Evolutionary conservation across 257 asterid species (phyloP), one percentile per base, ranked within the genome.

Genomic region (Capsicum baccatum): DNA sequence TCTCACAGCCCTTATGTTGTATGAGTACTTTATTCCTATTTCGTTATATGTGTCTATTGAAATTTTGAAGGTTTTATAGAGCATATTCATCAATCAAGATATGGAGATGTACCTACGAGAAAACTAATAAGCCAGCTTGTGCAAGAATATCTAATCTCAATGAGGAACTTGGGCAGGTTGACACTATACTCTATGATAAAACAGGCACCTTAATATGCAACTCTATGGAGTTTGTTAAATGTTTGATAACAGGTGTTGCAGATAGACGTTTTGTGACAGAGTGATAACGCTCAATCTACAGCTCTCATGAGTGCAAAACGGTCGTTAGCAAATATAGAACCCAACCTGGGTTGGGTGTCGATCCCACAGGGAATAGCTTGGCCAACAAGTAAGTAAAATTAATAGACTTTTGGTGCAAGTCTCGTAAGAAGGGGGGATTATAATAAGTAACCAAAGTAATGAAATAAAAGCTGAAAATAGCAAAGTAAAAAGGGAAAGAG

Each of bases 131-230:
- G 87, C 99, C 98, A 9, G 99, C 99, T 19, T 94, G 84, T 82
- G 99, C 99, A 79, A 93, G 98, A 80, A 96, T 98, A 64, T 94
- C 98, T 10, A 96, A 96, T 90, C 90, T 96, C 91, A 96, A 96
- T 52, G 99, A 96, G 90, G 99, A 96, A 87, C 98, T 96, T 21
- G 99, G 99, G 57, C 94, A 93, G 85, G 98, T 96, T 7, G 97
- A 92, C 66, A 91, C 96, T 6, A 89, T 96, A 85, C 97, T 96
- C 68, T 96, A 98, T 13, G 99, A 96, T 90, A 96, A 96, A 90
- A 96, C 98, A 1, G 99, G 98, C 39, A 96, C 98, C 19, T 84
- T 94, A 86, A 96, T 98, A 15, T 93, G 97, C 90, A 96, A 96
- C 86, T 94, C 98, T 13, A 96, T 96, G 98, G 99, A 96, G 79